Evolutionary conservation across 1,284 basidiomycete genomes (phyloP), one percentile per base, ranked within the genome.

Genomic region (Cutaneotrichosporon cutaneum): DNA sequence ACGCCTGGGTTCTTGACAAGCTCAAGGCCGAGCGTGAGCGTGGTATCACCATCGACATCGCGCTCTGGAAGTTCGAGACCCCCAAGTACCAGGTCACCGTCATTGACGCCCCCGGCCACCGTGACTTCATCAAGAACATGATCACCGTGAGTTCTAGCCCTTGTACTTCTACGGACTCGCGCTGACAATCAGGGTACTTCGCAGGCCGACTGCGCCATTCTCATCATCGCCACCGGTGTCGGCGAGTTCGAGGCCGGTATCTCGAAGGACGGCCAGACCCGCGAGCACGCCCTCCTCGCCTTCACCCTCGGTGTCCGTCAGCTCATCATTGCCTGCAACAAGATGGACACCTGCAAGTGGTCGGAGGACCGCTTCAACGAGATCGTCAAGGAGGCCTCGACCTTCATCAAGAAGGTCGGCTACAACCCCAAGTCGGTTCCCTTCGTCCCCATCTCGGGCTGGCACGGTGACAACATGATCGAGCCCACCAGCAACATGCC

Each of bases 61-160:
- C 95, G 71, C 75, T 79, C 71, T 97, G 93, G 93, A 97, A 96
- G 84, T 97, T 96, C 87, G 94, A 97, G 85, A 96, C 93, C 72
- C 92, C 93, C 79, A 92, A 88, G 81, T 95, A 66, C 65, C 85
- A 87, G 82, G 89, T 92, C 73, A 92, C 90, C 62, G 89, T 91
- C 81, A 71, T 72, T 56, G 94, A 97, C 82, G 96, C 95, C 82
- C 96, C 95, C 61, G 96, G 95, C 81, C 96, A 99, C 85, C 94
- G 95, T 89, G 96, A 99, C 82, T 99, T 99, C 85, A 99, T 99
- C 88, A 99, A 99, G 87, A 99, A 97, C 92, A 97, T 98, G 94
- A 98, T 98, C 81, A 98, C 94, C 69, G 48, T 51, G 48, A 51
- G 48, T 50, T 48, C 27, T n/a, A n/a, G n/a, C n/a, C n/a, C n/a